Evolutionary conservation across 441 rosid species (phyloP).

Genomic region (Erodium chrysanthum): DNA sequence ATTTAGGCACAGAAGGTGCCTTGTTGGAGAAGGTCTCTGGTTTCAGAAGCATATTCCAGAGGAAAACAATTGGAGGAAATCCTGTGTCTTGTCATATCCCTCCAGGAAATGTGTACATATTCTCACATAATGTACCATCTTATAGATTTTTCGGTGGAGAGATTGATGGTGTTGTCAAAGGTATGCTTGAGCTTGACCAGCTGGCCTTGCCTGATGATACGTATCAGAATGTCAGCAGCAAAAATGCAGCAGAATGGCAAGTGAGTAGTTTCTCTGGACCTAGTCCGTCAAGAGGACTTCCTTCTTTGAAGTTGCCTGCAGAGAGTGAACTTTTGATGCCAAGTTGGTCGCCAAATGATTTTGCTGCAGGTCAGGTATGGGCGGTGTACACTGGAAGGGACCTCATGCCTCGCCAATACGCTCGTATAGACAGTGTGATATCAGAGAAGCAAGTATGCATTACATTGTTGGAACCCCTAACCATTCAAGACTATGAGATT

Average conservation of each 20-base stretch:
- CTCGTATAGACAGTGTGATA: constrained; percentile 4
- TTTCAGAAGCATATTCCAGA: constrained; percentile 19
- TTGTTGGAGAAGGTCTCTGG: constrained; percentile 17
- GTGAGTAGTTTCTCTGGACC: neutral
- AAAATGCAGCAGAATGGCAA: neutral
- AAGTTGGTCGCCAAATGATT: constrained; percentile 11
- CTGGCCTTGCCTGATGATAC: constrained; percentile 22
- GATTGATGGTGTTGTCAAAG: constrained; percentile 19
- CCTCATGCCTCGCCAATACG: constrained; percentile 18
- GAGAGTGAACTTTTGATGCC: constrained; percentile 14
- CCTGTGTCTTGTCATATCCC: constrained; percentile 20
- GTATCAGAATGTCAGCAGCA: constrained; percentile 13
- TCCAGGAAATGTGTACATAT: constrained; percentile 19
- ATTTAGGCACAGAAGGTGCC: constrained; percentile 14
- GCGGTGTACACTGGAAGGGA: constrained; percentile 20
- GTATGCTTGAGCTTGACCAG: constrained; percentile 25
- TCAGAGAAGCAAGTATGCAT: constrained; percentile 16
- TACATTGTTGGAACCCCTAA: constrained; percentile 21
- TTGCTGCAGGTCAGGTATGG: constrained; percentile 22
- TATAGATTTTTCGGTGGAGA: constrained; percentile 20
- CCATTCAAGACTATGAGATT: constrained; percentile 18
- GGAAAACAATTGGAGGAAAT: constrained; percentile 20
- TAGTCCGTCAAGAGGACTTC: constrained; percentile 8
- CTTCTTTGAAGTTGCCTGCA: neutral
- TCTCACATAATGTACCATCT: constrained; percentile 22